Conservation (phyloP, 2,329 filamentous ascomycete genomes). For the Exophiala spinifera region DNA sequence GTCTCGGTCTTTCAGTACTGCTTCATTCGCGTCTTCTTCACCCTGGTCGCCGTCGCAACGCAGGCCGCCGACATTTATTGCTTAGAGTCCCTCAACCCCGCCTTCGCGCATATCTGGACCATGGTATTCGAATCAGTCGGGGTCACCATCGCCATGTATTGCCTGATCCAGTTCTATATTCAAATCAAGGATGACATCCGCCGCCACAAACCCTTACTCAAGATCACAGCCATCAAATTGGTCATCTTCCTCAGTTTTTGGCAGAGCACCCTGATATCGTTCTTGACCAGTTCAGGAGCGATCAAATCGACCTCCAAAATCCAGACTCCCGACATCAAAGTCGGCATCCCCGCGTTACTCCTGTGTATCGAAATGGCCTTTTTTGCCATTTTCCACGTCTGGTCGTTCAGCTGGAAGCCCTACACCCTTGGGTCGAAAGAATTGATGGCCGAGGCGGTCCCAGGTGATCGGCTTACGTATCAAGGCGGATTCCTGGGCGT, state of each 20-base stretch:
- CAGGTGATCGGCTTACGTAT: constrained; percentile 47
- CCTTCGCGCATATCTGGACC: constrained; percentile 81
- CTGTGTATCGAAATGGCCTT: constrained; percentile 82
- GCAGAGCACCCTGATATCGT: constrained; percentile 65
- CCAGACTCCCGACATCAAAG: constrained; percentile 71
- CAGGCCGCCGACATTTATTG: constrained; percentile 71
- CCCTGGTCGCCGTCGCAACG: constrained; percentile 70
- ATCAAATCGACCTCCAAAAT: constrained; percentile 62
- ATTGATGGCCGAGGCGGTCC: constrained; percentile 47
- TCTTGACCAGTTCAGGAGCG: constrained; percentile 60
- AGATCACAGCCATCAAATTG: constrained; percentile 82
- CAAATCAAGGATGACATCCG: constrained; percentile 68
- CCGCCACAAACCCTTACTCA: constrained; percentile 70
- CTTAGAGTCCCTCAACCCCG: constrained; percentile 71
- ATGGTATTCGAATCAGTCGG: constrained; percentile 67
- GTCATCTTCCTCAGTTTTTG: constrained; percentile 91
- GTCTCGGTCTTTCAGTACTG: constrained; percentile 82
- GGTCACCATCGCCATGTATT: constrained; percentile 83
- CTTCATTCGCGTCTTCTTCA: constrained; percentile 75
- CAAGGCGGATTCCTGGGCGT: constrained; percentile 63
- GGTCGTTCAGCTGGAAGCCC: constrained; percentile 73
- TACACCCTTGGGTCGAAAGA: constrained; percentile 55
- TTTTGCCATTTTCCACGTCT: constrained; percentile 75
- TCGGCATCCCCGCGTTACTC: constrained; percentile 74
- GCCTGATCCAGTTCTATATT: constrained; percentile 80